Conservation (phyloP, 495 filamentous ascomycete genomes). For the Penicillium ucsense region DNA sequence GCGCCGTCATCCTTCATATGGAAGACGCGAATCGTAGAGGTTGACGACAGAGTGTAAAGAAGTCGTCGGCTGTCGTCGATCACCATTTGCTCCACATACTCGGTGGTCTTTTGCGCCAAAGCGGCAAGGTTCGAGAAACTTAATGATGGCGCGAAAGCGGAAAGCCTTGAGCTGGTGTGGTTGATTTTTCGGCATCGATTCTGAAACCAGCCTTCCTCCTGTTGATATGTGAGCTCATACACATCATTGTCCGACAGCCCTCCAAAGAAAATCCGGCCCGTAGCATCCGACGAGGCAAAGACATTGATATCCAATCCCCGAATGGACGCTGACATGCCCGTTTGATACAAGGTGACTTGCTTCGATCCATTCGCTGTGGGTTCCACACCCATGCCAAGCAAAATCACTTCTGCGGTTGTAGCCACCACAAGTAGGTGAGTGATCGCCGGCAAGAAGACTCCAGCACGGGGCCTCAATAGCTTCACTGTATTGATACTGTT, state of each 20-base stretch:
- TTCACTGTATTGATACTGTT: conserved; percentile 80
- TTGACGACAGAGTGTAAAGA: conserved; percentile 81
- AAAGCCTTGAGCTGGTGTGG: conserved; percentile 70
- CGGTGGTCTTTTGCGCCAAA: conserved; percentile 32
- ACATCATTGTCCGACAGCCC: conserved; percentile 75
- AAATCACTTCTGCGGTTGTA: conserved; percentile 69
- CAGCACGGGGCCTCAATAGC: conserved; percentile 63
- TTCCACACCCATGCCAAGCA: conserved; percentile 67
- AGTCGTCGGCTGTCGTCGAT: conserved; percentile 81
- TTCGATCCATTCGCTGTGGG: conserved; percentile 51
- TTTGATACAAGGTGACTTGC: conserved; percentile 69
- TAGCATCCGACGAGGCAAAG: conserved; percentile 64
- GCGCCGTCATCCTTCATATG: conserved; percentile 53
- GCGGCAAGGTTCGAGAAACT: conserved; percentile 34
- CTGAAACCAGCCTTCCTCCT: conserved; percentile 93
- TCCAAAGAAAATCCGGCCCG: conserved; percentile 84
- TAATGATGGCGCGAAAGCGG: conserved; percentile 53
- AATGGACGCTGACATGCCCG: conserved; percentile 65
- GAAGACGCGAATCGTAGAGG: conserved; percentile 77
- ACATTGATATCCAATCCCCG: conserved; percentile 62
- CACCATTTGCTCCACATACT: conserved; percentile 63
- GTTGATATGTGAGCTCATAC: conserved; percentile 89
- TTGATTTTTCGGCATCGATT: conserved; percentile 72
- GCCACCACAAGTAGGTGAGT: conserved; percentile 82
- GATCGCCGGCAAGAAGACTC: conserved; percentile 77